Evolutionary conservation across 371 early-diverging fungal species (phyloP).

Genomic region (Smittium mucronatum): DNA sequence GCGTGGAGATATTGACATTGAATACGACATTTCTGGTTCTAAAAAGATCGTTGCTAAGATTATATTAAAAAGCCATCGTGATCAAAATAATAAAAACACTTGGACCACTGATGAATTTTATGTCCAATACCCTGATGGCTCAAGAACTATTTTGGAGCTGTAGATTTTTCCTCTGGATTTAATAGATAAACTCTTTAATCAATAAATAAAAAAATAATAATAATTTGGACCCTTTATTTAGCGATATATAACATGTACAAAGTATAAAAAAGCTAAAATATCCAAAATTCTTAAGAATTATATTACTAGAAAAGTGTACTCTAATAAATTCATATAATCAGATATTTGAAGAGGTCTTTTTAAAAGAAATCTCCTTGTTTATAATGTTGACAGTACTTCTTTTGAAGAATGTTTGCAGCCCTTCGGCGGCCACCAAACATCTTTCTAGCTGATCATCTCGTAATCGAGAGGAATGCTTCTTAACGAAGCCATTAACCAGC

Average conservation of each 20-base stretch:
- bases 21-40: constrained; percentile 27
- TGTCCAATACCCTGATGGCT: constrained; percentile 23
- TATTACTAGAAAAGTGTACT: too few relatives aligned
- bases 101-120: constrained; percentile 31
- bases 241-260: too few relatives aligned
- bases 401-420: constrained; percentile 23
- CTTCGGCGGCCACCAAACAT: constrained; percentile 12
- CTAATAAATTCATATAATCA: too few relatives aligned
- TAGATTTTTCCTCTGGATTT: constrained; percentile 7
- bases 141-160: constrained; percentile 12
- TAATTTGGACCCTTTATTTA: too few relatives aligned
- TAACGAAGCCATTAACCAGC: constrained; percentile 24
- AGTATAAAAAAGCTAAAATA: too few relatives aligned
- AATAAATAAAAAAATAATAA: too few relatives aligned
- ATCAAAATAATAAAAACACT: constrained; percentile 24
- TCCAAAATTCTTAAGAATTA: too few relatives aligned
- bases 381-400: constrained; percentile 4
- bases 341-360: too few relatives aligned
- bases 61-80: constrained; percentile 28
- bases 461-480: constrained; percentile 20
- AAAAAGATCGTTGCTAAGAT: constrained; percentile 24
- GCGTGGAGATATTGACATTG: constrained; percentile 30
- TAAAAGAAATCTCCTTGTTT: not conserved
- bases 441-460: constrained; percentile 13
- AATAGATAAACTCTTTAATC: constrained; percentile 17